Evolutionary conservation across 2,329 filamentous ascomycete species (phyloP), one percentile per base, ranked within the genome.

Genomic region (Fusarium sp.): DNA sequence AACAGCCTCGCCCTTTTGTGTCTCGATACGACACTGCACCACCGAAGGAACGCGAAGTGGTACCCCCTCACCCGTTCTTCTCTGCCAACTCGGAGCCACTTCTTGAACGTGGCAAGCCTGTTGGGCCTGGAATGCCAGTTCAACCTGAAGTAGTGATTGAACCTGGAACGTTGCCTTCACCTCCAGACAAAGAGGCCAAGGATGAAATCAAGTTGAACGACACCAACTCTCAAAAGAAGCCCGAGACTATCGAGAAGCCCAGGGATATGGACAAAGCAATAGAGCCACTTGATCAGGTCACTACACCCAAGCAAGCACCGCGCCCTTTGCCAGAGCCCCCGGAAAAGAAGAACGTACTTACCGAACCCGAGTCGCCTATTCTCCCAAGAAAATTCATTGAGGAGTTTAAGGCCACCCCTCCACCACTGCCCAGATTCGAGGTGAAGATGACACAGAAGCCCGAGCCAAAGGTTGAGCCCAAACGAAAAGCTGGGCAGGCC

Each of bases 1-100:
- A 74, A 2, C 67, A 74, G 26, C 47, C 45, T 35, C 67, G 71
- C 24, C 44, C 69, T 26, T 47, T 58, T 47, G 47, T 58, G 22
- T 60, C 70, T 7, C 61, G 61, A 31, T 67, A 68, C 15, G 59
- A 71, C 8, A 48, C 70, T 11, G 65, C 61, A 54, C 72, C 65
- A 14, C 31, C 60, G 33, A 65, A 56, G 33, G 53, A 38, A 16
- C 28, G 39, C 0, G 63, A 59, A 30, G 13, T 13, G 28, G 24
- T 50, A 26, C 41, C 63, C 39, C 56, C 62, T 31, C 71, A 58
- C 22, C 68, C 67, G 22, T 54, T 72, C 20, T 61, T 56, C 31
- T 53, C 39, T 16, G 24, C 63, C 22, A 55, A 57, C 39, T 61
- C 66, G 7, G 57, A 64, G 30, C 55, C 50, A 6, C 26, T 50